Evolutionary conservation across 2,329 filamentous ascomycete genomes (phyloP), one percentile per base, ranked within the genome.

Genomic region (Cercospora citrullina): DNA sequence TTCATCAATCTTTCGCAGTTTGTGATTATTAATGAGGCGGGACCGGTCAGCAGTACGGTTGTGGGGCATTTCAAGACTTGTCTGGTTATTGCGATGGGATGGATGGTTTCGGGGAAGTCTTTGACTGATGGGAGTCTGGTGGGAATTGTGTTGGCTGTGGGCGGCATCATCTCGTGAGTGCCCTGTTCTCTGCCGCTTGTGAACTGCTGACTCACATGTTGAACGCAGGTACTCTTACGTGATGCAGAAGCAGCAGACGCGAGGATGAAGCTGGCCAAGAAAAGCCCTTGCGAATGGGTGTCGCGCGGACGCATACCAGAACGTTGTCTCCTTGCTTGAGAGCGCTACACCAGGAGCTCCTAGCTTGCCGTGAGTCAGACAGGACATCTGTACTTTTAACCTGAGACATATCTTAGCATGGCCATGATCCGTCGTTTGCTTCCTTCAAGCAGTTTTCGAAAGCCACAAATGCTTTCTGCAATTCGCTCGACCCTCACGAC

Each of bases 1-100:
- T 79, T 90, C 64, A 89, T 91, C 79, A 90, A 90, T 76, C 70
- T 79, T 16, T 75, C 75, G 5, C 77, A 79, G 60, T 78, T 78
- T 66, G 63, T 75, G 28, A 78, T 79, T 69, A 77, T 79, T 63
- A 72, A 76, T 26, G 73, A 75, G 51, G 74, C 73, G 18, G 77
- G 77, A 14, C 71, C 77, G 12, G 75, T 79, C 3, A 75, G 72
- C 45, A 78, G 75, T 60, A 79, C 76, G 1, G 75, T 79, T 4
- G 75, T 79, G 1, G 77, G 77, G 6, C 77, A 79, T 65, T 75
- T 74, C 69, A 79, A 79, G 69, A 78, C 76, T 16, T 75, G 75
- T 45, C 70, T 73, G 8, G 77, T 79, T 42, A 73, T 79, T 26
- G 70, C 72, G 6, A 69, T 78, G 26, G 76, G 77, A 1, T 79